Conservation (phyloP, 148 eudicot species). For the Vaccinium vitisidaea region DNA sequence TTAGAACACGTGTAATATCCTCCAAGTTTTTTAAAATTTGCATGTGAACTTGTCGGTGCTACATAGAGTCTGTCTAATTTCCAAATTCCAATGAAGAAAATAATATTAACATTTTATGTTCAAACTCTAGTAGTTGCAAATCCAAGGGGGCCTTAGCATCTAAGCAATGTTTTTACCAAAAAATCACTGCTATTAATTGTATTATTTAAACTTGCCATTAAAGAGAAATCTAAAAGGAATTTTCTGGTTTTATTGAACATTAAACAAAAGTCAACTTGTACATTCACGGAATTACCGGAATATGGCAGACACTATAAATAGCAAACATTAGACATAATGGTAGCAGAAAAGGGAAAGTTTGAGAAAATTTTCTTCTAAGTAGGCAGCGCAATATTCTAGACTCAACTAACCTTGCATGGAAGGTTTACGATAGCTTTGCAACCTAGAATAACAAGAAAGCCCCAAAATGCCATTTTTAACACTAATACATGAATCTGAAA, state of each 20-base stretch:
- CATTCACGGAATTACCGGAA: not conserved
- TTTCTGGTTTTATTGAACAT: not conserved
- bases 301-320: not conserved
- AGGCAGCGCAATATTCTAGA: not conserved
- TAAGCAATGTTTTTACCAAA: not conserved
- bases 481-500: not conserved
- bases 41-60: not conserved
- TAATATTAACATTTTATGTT: not conserved
- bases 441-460: not conserved
- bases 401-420: not conserved
- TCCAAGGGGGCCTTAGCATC: not conserved
- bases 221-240: not conserved
- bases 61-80: not conserved
- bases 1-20: not conserved
- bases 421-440: not conserved
- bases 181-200: not conserved
- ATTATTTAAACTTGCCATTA: not conserved
- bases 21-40: not conserved
- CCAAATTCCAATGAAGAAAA: not conserved
- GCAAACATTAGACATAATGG: not conserved
- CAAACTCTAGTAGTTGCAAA: not conserved
- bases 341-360: not conserved
- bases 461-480: not conserved
- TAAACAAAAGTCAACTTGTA: not conserved
- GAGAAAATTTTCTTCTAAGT: not conserved